These are phyloP conservation scores for Asterophora parasitica DNA, from an alignment of 768 basidiomycete genomes.

Conservation along the genomic window DNA sequence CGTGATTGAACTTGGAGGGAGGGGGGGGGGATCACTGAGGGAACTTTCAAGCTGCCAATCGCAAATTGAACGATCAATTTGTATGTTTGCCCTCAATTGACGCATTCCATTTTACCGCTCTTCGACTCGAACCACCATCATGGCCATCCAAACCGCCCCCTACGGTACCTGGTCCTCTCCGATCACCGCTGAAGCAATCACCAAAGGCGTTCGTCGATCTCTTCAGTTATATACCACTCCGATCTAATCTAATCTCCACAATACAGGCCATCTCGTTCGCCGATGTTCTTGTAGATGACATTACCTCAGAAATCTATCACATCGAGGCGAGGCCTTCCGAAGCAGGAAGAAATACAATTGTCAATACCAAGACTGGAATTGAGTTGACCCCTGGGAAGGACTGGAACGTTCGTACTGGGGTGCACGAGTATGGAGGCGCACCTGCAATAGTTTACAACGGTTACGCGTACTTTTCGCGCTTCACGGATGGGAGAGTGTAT, in stretches of 20 bases:
- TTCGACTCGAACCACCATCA: too few relatives aligned
- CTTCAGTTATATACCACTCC: neutral
- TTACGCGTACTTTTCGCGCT: constrained; percentile 50
- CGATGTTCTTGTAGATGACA: constrained; percentile 52
- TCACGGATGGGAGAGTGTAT: constrained; percentile 47
- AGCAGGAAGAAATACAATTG: constrained; percentile 47
- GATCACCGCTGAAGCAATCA: constrained; percentile 48
- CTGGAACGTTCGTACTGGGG: constrained; percentile 56
- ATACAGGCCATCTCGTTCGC: constrained; percentile 29
- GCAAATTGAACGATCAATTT: too few relatives aligned
- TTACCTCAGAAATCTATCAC: constrained; percentile 43
- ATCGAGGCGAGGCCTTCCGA: constrained; percentile 56
- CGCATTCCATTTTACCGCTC: too few relatives aligned
- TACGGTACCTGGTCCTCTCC: constrained; percentile 63
- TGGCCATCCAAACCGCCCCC: constrained; percentile 31
- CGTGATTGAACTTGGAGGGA: too few relatives aligned
- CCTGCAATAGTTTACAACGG: constrained; percentile 43
- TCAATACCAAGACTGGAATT: constrained; percentile 40
- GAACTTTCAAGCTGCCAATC: too few relatives aligned
- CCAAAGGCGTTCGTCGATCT: constrained; percentile 30
- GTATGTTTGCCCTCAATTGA: too few relatives aligned
- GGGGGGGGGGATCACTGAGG: too few relatives aligned
- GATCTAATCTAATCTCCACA: constrained; percentile 8
- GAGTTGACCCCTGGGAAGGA: constrained; percentile 48
- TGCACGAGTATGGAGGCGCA: constrained; percentile 67